Base-by-base conservation (phyloP, 2,329 filamentous ascomycete genomes). In the Aspergillus aculeatus region DNA sequence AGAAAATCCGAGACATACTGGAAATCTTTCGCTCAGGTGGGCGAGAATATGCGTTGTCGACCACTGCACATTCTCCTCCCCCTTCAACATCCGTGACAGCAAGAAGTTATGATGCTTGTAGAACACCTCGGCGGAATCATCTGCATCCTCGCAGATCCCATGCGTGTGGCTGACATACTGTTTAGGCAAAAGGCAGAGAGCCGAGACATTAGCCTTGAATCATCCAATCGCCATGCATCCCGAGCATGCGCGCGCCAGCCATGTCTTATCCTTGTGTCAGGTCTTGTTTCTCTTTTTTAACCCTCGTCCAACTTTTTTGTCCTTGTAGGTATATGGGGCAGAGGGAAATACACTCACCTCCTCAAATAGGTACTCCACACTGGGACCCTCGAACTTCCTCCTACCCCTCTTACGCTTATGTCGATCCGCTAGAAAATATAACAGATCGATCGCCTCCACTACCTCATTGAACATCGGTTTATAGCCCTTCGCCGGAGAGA, bases 371-470 rank as follows among this genome's bases (percentile, higher is more conserved):
- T 72, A 71, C 47, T 76, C 74, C 47, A 77, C 67, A 47, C 72
- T 72, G 2, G 75, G 72, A 55, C 38, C 38, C 16, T 75, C 73
- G 65, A 72, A 66, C 61, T 66, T 69, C 54, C 69, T 68, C 48
- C 69, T 71, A 55, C 72, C 69, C 44, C 73, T 66, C 65, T 74
- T 75, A 64, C 76, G 77, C 53, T 75, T 71, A 64, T 87, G 82
- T 23, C 81, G 79, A 66, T 88, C 86, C n/a, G 81, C 82, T 51
- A 86, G 71, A 68, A 86, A 87, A 69, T 87, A 88, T 9, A 87
- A 75, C 59, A 86, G 67, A 64, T 84, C 79, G 38, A 88, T 81
- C 1, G 84, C 84, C 70, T 86, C 81, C 2, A 82, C 75, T 76
- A 87, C 87, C 23, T 82, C 78, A 50, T 81, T 77, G 71, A 81